Evolutionary conservation across 345 rosid genomes (phyloP), one percentile per base, ranked within the genome.

Genomic region (Arabidopsis arenosa): DNA sequence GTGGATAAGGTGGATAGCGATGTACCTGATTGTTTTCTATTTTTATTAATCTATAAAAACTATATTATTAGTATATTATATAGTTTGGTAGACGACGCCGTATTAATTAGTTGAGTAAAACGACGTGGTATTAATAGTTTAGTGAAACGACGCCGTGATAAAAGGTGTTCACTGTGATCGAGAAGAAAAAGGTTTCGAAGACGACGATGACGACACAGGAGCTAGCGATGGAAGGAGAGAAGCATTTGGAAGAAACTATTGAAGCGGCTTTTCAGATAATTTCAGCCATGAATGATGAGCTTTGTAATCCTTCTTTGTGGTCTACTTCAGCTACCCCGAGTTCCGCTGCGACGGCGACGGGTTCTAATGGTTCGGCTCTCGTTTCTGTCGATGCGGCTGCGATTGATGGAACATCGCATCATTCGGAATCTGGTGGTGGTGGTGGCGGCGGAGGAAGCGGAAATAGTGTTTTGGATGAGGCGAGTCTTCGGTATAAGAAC

Each of bases 281-380:
- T 70, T 83, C 89, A 45, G 87, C 96, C 75, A 93, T 91, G 93
- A 93, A 93, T 79, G 95, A 93, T 71, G 98, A 93, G 89, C 97
- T 96, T 43, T 93, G 98, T 79, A 93, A 91, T 66, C 92, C 96
- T 1, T 60, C 89, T 54, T 75, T 92, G 33, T 95, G 99, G 99
- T 83, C 95, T 56, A 83, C 91, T 33, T 63, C 86, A 45, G 43
- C 87, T 52, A 35, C 81, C 4, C 0, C 84, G 21, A n/a, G 78
- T 33, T 26, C 79, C 40, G 9, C 83, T 1, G 6, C 72, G 26
- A 75, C 74, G 28, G 18, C 79, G 43, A 37, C 77, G n/a, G 37
- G 80, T 1, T 36, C 77, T 57, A 67, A 82, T 52, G 83, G 83
- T 11, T 2, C 82, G 14, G 68, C 80, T 43, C 44, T 82, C 49